A percentile compares a stretch with the other conserved stretches of the same genome.
These are phyloP conservation scores for Taphrina sp. DNA, from an alignment of 1,139 yeast genomes.

Conservation along the genomic window DNA sequence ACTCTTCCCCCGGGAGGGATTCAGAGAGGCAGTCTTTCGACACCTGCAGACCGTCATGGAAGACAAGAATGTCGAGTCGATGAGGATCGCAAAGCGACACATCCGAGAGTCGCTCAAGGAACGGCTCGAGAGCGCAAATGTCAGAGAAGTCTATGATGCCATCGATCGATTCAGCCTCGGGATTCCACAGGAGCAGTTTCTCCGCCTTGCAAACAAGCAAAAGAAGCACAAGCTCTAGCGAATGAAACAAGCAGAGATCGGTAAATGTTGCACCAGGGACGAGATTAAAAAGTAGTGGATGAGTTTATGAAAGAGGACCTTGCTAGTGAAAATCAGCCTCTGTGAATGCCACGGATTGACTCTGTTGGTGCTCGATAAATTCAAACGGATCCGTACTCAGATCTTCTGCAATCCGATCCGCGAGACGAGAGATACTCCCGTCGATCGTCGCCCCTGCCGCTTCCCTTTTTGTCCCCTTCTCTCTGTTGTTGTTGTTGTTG, in stretches of 20 bases:
- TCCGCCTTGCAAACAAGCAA: slow-evolving; percentile 18
- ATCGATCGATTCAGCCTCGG: slow-evolving; percentile 28
- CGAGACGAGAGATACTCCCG: neutral
- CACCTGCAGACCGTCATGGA: slow-evolving; percentile 62
- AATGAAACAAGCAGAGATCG: too few relatives aligned
- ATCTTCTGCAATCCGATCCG: slow-evolving; percentile 3
- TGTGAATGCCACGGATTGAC: too few relatives aligned
- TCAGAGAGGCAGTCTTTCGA: slow-evolving; percentile 41
- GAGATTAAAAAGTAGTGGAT: too few relatives aligned
- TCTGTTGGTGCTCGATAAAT: slow-evolving; percentile 1
- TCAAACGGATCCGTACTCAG: slow-evolving; percentile 21
- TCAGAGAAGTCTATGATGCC: slow-evolving; percentile 21
- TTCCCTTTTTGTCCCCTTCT: too few relatives aligned
- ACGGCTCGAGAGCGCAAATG: slow-evolving; percentile 19
- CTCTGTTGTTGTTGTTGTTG: too few relatives aligned
- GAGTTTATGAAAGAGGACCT: too few relatives aligned
- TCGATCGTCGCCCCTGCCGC: slow-evolving; percentile 3
- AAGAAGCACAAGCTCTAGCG: slow-evolving; percentile 30
- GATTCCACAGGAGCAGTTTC: slow-evolving; percentile 23
- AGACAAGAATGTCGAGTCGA: slow-evolving; percentile 48
- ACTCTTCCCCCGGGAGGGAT: slow-evolving; percentile 49
- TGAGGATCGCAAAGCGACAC: slow-evolving; percentile 21
- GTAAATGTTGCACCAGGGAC: too few relatives aligned
- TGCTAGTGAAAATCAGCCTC: too few relatives aligned
- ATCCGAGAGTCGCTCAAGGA: slow-evolving; percentile 2